phyloP scores from a whole-genome alignment of 2,329 filamentous ascomycete genomes.

The Aschersonia sp. region DNA sequence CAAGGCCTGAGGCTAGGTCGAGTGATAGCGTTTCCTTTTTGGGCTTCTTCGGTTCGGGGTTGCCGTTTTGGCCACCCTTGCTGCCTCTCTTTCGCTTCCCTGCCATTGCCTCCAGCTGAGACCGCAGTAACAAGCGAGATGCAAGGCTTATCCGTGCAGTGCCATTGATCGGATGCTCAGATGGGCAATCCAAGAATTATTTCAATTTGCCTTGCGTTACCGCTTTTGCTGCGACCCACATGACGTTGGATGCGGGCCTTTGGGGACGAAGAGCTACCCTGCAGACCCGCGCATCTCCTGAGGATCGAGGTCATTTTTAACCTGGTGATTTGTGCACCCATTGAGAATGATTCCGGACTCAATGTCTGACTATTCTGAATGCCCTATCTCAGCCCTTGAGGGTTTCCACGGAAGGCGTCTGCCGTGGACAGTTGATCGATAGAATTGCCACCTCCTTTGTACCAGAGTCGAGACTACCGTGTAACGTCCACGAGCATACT shows the following conservation, averaged over 20 bases:
- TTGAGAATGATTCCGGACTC: too few relatives aligned
- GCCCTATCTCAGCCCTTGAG: too few relatives aligned
- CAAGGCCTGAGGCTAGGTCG: constrained; percentile 9
- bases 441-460: too few relatives aligned
- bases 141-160: neutral
- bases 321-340: too few relatives aligned
- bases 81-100: constrained; percentile 20
- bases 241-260: too few relatives aligned
- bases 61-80: constrained; percentile 15
- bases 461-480: too few relatives aligned
- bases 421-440: too few relatives aligned
- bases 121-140: neutral
- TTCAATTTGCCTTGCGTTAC: constrained; percentile 1
- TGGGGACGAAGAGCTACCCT: neutral
- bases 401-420: too few relatives aligned
- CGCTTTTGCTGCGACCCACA: constrained; percentile 2
- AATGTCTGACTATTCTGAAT: too few relatives aligned
- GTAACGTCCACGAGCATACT: too few relatives aligned
- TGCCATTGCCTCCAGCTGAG: constrained; percentile 11
- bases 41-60: constrained; percentile 13
- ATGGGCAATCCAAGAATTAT: neutral
- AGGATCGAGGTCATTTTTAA: too few relatives aligned
- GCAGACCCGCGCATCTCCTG: neutral
- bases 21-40: constrained; percentile 14
- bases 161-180: neutral